A percentile compares a stretch with the other conserved stretches of the same genome.
Conservation (phyloP, 495 filamentous ascomycete species). For the Talaromyces ruber region DNA sequence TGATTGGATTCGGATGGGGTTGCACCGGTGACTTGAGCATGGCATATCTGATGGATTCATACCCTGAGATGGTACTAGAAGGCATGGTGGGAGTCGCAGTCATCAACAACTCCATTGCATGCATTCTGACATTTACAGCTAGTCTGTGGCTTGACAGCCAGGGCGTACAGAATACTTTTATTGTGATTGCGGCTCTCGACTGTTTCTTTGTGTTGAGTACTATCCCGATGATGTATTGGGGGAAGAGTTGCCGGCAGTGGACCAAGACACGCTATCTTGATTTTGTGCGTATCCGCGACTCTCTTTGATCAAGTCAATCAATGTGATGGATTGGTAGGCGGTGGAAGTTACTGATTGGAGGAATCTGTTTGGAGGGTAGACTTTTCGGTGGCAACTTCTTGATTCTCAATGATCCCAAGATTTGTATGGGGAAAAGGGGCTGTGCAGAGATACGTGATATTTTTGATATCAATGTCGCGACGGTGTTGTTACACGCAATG, state of each 20-base stretch:
- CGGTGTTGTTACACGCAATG: background rate
- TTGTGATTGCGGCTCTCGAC: constrained; percentile 18
- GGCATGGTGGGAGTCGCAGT: constrained; percentile 28
- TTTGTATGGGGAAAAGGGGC: background rate
- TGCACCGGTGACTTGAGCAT: constrained; percentile 25
- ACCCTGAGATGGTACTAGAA: constrained; percentile 24
- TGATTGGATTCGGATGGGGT: constrained; percentile 28
- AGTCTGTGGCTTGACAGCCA: constrained; percentile 12
- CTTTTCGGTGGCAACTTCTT: background rate
- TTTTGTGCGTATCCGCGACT: constrained; percentile 6
- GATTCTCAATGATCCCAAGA: background rate
- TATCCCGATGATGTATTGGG: constrained; percentile 15
- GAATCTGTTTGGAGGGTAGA: background rate
- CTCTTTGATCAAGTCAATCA: background rate
- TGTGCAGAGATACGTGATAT: background rate
- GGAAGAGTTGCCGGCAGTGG: constrained; percentile 10
- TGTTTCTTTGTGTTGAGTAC: constrained; percentile 11
- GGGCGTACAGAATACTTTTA: constrained; percentile 14
- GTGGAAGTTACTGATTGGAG: background rate
- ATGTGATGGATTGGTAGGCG: background rate
- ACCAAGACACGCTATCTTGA: constrained; percentile 9
- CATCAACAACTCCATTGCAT: constrained; percentile 27
- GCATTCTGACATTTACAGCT: constrained; percentile 24
- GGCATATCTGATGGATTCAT: constrained; percentile 23
- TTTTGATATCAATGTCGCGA: background rate